Evolutionary conservation across 2,329 filamentous ascomycete species (phyloP).

Genomic region (Dryadomyces quercivorus): DNA sequence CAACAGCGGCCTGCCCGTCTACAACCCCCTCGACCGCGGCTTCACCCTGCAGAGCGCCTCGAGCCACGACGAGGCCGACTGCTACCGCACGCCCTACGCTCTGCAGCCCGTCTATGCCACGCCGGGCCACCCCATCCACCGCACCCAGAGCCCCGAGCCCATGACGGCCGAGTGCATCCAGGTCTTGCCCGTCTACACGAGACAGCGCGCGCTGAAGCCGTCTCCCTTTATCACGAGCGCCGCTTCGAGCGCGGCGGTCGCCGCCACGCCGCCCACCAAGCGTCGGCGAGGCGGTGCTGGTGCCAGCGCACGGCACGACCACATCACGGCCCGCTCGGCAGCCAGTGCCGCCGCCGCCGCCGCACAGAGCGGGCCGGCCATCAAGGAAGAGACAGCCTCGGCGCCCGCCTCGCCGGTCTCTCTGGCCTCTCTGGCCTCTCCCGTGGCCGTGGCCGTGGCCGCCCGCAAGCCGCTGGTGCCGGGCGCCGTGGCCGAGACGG

Average conservation of each 20-base stretch:
- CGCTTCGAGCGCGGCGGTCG: too few relatives aligned
- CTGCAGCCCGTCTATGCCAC: background rate
- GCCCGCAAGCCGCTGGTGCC: background rate
- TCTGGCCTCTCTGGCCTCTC: too few relatives aligned
- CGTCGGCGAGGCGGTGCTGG: too few relatives aligned
- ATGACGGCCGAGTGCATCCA: background rate
- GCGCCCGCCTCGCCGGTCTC: too few relatives aligned
- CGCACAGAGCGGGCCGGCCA: too few relatives aligned
- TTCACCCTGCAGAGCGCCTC: slow-evolving; percentile 23
- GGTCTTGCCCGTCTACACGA: background rate
- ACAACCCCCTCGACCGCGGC: slow-evolving; percentile 12
- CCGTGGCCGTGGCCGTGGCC: too few relatives aligned
- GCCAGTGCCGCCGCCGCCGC: too few relatives aligned
- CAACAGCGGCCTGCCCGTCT: background rate
- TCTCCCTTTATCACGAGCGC: background rate
- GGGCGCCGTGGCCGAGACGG: background rate
- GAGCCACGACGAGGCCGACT: slow-evolving; percentile 12
- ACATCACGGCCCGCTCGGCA: too few relatives aligned
- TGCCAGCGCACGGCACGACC: too few relatives aligned
- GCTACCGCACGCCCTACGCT: too few relatives aligned
- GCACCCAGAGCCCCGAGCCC: background rate
- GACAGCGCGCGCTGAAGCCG: background rate
- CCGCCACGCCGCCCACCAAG: too few relatives aligned
- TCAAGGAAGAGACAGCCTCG: too few relatives aligned
- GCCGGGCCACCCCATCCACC: background rate